A percentile compares a stretch with the other conserved stretches of the same genome.
Conservation (phyloP, 108 stramenopile genomes). For the Nitzschia putrida region DNA sequence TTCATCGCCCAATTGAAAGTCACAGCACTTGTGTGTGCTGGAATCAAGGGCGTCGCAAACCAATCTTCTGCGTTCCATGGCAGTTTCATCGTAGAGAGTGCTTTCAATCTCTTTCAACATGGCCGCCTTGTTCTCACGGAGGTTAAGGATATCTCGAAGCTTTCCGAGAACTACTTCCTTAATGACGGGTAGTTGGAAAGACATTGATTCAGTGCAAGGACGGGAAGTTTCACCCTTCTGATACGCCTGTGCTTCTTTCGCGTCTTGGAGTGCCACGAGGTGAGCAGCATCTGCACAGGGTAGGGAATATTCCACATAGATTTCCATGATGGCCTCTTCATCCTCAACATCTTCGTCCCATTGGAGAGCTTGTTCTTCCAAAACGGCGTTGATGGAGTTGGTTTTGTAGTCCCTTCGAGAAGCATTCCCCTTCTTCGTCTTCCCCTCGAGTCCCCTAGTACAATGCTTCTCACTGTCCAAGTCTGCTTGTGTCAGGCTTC, state of each 20-base stretch:
- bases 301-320: constrained; percentile 4
- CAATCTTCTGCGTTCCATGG: constrained; percentile 24
- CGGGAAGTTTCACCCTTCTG: neutral
- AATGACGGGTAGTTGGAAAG: neutral
- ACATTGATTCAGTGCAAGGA: neutral
- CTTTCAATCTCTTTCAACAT: constrained; percentile 20
- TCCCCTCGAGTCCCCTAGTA: constrained; percentile 24
- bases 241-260: neutral
- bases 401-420: constrained; percentile 17
- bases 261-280: constrained; percentile 3
- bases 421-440: constrained; percentile 11
- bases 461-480: constrained; percentile 14
- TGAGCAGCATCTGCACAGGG: constrained; percentile 17
- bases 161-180: neutral
- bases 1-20: neutral
- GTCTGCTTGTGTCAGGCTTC: neutral
- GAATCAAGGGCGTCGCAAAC: constrained; percentile 3
- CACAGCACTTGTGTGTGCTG: neutral
- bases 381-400: constrained; percentile 28
- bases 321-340: constrained; percentile 27
- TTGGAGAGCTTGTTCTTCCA: constrained; percentile 26
- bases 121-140: constrained; percentile 4
- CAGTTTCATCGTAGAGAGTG: constrained; percentile 18
- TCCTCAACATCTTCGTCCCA: constrained; percentile 21
- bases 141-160: constrained; percentile 6